Evolutionary conservation across 495 filamentous ascomycete species (phyloP).

Genomic region (Rusavskia elegans): DNA sequence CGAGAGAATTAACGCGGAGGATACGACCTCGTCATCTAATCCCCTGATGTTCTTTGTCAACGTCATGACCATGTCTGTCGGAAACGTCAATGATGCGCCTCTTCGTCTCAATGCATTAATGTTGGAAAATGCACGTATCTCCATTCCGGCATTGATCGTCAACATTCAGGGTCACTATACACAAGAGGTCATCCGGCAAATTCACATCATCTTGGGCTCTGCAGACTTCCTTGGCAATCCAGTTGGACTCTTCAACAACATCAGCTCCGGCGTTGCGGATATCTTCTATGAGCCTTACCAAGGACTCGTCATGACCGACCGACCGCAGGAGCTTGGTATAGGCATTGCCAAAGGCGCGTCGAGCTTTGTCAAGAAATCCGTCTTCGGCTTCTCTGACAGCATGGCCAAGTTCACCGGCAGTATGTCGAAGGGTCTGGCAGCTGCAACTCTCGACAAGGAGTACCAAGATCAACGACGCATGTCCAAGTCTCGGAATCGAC

Average conservation of each 20-base stretch:
- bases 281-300: conserved; percentile 99
- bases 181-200: conserved; percentile 85
- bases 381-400: conserved; percentile 90
- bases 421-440: conserved; percentile 89
- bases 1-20: conserved; percentile 89
- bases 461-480: conserved; percentile 94
- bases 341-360: conserved; percentile 94
- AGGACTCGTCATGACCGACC: conserved; percentile 88
- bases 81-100: conserved; percentile 95
- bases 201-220: conserved; percentile 90
- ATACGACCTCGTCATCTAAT: conserved; percentile 69
- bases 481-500: conserved; percentile 79
- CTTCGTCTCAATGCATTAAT: conserved; percentile 84
- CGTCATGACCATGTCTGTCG: conserved; percentile 96
- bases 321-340: conserved; percentile 81
- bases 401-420: conserved; percentile 93
- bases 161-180: conserved; percentile 89
- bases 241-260: conserved; percentile 93
- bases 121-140: conserved; percentile 89
- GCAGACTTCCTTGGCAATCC: conserved; percentile 98
- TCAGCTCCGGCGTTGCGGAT: conserved; percentile 89
- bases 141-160: conserved; percentile 62
- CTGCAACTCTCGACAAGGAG: conserved; percentile 93
- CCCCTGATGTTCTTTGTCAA: conserved; percentile 97
- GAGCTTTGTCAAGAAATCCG: conserved; percentile 95